Evolutionary conservation across 2,329 filamentous ascomycete species (phyloP), one percentile per base, ranked within the genome.

Genomic region (Fusarium sp.): DNA sequence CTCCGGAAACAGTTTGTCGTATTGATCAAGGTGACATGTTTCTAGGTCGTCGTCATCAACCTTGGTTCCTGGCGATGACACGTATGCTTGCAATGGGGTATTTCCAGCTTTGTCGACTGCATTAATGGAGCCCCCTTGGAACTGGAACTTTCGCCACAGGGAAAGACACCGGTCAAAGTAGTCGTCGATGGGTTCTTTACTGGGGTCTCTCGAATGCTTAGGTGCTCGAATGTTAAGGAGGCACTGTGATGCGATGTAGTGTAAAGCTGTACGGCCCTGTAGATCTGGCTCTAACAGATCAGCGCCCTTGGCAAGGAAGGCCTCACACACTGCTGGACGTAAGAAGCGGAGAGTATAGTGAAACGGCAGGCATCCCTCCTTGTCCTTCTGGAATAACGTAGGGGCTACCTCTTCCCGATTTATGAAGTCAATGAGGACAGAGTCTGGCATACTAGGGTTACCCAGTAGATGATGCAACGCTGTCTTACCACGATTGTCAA

Each of bases 391-490:
- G 1, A 58, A 53, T 0, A 74, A 29, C 0, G 43, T 68, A 8
- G 68, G 46, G 2, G 49, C 23, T 3, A 73, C 60, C 26, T 70
- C 65, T 15, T 38, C 6, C 12, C 61, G 61, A 18, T 65, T 37
- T 26, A 71, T 57, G 12, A 74, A 74, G 2, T 71, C n/a, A 3
- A 66, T 2, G 1, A 70, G 21, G 11, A 68, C 31, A 2, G 48
- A 47, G 9, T 70, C 57, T 3, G 69, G 55, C 3, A 66, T 33
- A 2, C 13, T 21, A 18, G 33, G n/a, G 41, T 74, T 74, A 9
- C 63, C n/a, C 26, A 73, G 15, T 9, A 74, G 10, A 21, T 73
- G 58, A 35, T 74, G 68, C 4, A 74, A 48, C 5, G 72, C 71
- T 10, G 71, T 70, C 29, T 61, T 68, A 4, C 72, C 71, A 6